Evolutionary conservation across 352 stramenopile species (phyloP).

Genomic region (Pythium pyrilobum): DNA sequence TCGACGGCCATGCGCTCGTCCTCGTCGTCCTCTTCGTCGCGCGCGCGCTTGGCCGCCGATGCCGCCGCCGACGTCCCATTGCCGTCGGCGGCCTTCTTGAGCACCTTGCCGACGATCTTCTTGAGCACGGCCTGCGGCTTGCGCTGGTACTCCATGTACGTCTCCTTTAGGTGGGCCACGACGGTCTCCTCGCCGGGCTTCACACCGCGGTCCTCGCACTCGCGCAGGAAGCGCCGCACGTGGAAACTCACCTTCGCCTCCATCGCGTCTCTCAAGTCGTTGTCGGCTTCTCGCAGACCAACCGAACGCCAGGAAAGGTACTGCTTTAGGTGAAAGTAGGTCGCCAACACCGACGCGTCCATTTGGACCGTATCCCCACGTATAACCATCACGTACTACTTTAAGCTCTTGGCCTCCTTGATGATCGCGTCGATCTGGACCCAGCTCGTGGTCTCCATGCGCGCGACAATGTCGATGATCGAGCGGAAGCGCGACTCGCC

Average conservation of each 20-base stretch:
- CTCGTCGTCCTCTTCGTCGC: slow-evolving; percentile 52
- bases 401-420: slow-evolving; percentile 59
- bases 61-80: slow-evolving; percentile 1
- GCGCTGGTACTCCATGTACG: slow-evolving; percentile 82
- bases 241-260: slow-evolving; percentile 87
- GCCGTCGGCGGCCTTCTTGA: slow-evolving; percentile 41
- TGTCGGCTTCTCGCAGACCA: not conserved
- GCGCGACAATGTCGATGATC: slow-evolving; percentile 57
- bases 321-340: too few relatives aligned
- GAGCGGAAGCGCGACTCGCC: slow-evolving; percentile 64
- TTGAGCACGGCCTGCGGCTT: slow-evolving; percentile 70
- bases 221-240: slow-evolving; percentile 75
- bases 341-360: too few relatives aligned
- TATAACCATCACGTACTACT: not conserved
- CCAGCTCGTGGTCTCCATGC: slow-evolving; percentile 62
- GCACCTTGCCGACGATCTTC: slow-evolving; percentile 63
- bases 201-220: slow-evolving; percentile 65
- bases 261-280: slow-evolving; percentile 24
- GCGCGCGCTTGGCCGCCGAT: slow-evolving; percentile 44
- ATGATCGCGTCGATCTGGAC: slow-evolving; percentile 63
- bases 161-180: slow-evolving; percentile 54
- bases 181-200: slow-evolving; percentile 58
- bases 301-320: not conserved
- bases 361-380: not conserved
- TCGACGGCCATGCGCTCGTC: slow-evolving; percentile 54